phyloP scores from a whole-genome alignment of 2,329 filamentous ascomycete genomes.

The Fusarium verticillioides region DNA sequence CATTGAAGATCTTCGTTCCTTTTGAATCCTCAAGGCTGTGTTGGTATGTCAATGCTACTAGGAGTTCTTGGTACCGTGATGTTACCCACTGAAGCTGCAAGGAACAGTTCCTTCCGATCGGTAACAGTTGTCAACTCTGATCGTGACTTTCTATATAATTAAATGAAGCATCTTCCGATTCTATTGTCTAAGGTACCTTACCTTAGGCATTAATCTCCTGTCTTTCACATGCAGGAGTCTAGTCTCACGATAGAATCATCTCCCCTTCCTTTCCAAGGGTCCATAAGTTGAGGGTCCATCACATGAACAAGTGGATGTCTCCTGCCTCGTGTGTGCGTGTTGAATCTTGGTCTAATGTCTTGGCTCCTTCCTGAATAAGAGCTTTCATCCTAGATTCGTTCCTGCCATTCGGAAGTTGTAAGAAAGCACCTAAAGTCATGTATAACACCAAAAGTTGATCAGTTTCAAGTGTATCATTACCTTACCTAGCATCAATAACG shows the following conservation, averaged over 20 bases:
- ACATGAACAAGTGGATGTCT: conserved; percentile 31
- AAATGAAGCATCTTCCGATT: background rate
- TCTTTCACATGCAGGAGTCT: conserved; percentile 2
- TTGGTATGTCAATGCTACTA: background rate
- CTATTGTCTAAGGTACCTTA: background rate
- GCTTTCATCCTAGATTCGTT: background rate
- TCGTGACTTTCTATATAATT: background rate
- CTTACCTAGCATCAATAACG: background rate
- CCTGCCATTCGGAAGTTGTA: conserved; percentile 17
- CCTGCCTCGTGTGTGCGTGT: background rate
- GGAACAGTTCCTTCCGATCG: background rate
- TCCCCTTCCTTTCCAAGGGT: background rate
- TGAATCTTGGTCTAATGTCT: conserved; percentile 3
- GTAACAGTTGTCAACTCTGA: background rate
- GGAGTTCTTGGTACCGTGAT: background rate
- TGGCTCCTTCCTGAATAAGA: conserved; percentile 36
- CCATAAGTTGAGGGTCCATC: conserved; percentile 27
- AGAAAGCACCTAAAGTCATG: background rate
- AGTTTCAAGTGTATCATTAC: background rate
- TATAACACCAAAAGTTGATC: conserved; percentile 10
- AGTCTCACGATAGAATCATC: background rate
- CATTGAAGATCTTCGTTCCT: background rate
- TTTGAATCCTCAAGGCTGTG: background rate
- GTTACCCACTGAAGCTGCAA: conserved; percentile 1
- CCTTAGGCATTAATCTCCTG: background rate